These are phyloP conservation scores for Dictyostelium intermedium DNA, from an alignment of 78 protist species.

Conservation along the genomic window DNA sequence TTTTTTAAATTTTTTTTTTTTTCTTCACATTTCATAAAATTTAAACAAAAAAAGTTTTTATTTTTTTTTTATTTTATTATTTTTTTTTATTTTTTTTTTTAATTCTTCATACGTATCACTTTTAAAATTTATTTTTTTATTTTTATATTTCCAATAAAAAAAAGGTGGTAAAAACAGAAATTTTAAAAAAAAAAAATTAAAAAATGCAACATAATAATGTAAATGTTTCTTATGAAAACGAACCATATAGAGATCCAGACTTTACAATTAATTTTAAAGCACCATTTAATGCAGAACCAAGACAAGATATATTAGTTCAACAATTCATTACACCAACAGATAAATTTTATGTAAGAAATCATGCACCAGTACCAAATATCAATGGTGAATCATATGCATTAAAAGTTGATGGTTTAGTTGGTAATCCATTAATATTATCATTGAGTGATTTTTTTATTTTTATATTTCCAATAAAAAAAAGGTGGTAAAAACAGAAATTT, in stretches of 20 bases:
- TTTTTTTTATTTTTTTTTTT: too few relatives aligned
- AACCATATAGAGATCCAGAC: conserved; percentile 36
- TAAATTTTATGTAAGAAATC: conserved; percentile 89
- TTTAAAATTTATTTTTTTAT: too few relatives aligned
- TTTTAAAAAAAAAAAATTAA: neutral
- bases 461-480: too few relatives aligned
- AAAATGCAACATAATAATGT: neutral
- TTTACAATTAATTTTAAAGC: conserved; percentile 38
- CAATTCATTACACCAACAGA: conserved; percentile 86
- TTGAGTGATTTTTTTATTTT: too few relatives aligned
- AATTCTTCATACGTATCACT: too few relatives aligned
- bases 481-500: too few relatives aligned
- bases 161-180: too few relatives aligned
- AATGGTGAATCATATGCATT: conserved; percentile 31
- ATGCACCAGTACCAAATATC: conserved; percentile 90
- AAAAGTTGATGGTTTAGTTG: conserved; percentile 67
- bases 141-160: too few relatives aligned
- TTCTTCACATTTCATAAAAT: too few relatives aligned
- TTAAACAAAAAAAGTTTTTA: too few relatives aligned
- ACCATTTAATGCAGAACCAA: conserved; percentile 92
- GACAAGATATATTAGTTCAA: conserved; percentile 47
- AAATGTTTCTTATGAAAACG: neutral
- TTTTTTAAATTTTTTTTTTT: too few relatives aligned
- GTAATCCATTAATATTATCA: conserved; percentile 38
- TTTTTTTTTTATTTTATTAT: too few relatives aligned